Percentiles rank a stretch among this genome's conserved stretches.
Evolutionary conservation across 176 grass and related monocot genomes (phyloP).

Genomic region (Triticum aestivum): IWGSC_CS_RefSeq_v2.1 NC_057813.1:111261257-111261756

Average conservation of each 20-base stretch:
- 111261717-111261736: conserved; percentile 52
- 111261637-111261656: conserved; percentile 42
- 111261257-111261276: too few species aligned
- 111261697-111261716: conserved; percentile 48
- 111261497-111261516: conserved; percentile 68
- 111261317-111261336: too few species aligned
- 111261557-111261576: conserved; percentile 62
- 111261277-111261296: too few species aligned
- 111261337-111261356: too few species aligned
- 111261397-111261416: too few species aligned
- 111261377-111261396: too few species aligned
- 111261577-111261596: conserved; percentile 68
- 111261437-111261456: not conserved
- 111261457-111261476: not conserved
- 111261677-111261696: conserved; percentile 77
- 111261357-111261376: too few species aligned
- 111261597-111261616: conserved; percentile 75
- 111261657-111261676: conserved; percentile 87
- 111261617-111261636: conserved; percentile 49
- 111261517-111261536: conserved; percentile 81
- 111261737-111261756: conserved; percentile 41
- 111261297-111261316: too few species aligned
- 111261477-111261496: conserved; percentile 92
- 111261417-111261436: not conserved
- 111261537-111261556: conserved; percentile 66